Evolutionary conservation across 768 basidiomycete species (phyloP), one percentile per base, ranked within the genome.

Genomic region (Lentinula guzmanii): DNA sequence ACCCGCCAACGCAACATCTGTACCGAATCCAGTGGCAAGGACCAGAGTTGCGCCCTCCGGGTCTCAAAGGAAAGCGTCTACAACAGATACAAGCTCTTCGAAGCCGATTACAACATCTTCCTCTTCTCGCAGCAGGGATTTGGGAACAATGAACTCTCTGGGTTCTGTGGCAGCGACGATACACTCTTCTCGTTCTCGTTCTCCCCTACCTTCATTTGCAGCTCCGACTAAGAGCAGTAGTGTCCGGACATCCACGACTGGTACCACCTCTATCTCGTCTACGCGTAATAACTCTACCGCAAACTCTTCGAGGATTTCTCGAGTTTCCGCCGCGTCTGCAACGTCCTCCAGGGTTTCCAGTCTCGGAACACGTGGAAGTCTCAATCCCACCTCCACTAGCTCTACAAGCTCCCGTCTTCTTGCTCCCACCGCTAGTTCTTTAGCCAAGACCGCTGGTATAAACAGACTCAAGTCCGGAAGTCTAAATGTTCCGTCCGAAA

Each of bases 401-500:
- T 73, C 74, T 6, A 82, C 84, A 1, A 73, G 72, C 67, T 80
- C 79, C 2, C 80, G 86, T 41, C 75, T 91, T 11, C 74, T 88
- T 55, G 89, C 89, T 0, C 90, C 90, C 0, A 91, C 90, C 0
- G 89, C 86, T 1, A 90, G 89, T 66, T 91, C 90, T 1, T 73
- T 91, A 24, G 90, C 90, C 2, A 89, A 85, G 75, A 76, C 69
- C 24, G 74, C 66, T 56, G 65, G 70, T 13, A 10, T 33, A 9
- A 45, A 34, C 18, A 58, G 42, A 39, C 41, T 48, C 16, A 57
- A 52, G 41, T 41, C 62, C 21, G 24, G 15, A 39, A 3, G 4
- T 6, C 16, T 52, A 11, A 33, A 41, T 21, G 21, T 33, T 41
- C 50, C 39, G 48, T 10, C 39, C 28, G 52, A n/a, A 39, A 48